phyloP scores from a whole-genome alignment of 225 moss, liverwort and hornwort genomes.

The Sphagnum tenellum region DNA sequence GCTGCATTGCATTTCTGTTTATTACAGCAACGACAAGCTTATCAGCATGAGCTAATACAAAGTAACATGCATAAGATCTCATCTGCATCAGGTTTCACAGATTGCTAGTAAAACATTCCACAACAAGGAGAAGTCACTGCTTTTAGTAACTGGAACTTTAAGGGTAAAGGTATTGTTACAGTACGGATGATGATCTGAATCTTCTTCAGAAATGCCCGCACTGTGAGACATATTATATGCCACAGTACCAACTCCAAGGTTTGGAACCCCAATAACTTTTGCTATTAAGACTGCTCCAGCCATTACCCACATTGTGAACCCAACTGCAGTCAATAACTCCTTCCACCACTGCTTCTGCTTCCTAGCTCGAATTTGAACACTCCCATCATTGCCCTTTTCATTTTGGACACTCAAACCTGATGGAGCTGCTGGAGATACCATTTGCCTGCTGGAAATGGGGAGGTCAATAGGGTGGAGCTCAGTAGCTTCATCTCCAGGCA shows the following conservation, averaged over 20 bases:
- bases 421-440: conserved; percentile 1
- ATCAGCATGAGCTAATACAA: neutral
- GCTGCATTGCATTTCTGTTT: conserved; percentile 16
- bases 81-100: conserved; percentile 18
- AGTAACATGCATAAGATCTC: conserved; percentile 14
- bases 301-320: conserved; percentile 56
- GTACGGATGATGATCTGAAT: neutral
- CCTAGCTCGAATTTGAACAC: conserved; percentile 13
- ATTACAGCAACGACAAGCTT: neutral
- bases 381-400: conserved; percentile 13
- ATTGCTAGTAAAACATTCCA: too few relatives aligned
- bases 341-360: conserved; percentile 43
- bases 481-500: conserved; percentile 10
- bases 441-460: conserved; percentile 15
- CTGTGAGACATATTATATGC: conserved; percentile 23
- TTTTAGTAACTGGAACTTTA: too few relatives aligned
- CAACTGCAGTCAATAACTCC: conserved; percentile 53
- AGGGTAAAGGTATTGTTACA: too few relatives aligned
- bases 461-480: conserved; percentile 3
- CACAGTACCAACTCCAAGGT: conserved; percentile 35
- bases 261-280: conserved; percentile 43
- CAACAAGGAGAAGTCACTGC: too few relatives aligned
- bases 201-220: neutral
- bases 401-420: conserved; percentile 4
- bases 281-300: conserved; percentile 60